Evolutionary conservation across 2,329 filamentous ascomycete species (phyloP).

Genomic region (Fusarium buxicola): DNA sequence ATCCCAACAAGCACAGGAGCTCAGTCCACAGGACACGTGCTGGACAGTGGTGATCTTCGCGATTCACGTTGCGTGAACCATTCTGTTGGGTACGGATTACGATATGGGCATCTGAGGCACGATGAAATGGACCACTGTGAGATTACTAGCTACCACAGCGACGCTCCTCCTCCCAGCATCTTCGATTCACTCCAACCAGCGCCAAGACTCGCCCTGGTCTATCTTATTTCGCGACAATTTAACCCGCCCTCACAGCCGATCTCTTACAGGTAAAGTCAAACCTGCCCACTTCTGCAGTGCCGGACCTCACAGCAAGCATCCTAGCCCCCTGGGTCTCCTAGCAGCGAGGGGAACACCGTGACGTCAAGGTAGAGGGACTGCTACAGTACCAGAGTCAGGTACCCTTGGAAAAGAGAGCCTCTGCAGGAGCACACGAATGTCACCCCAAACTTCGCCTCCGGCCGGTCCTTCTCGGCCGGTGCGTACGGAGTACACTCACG

Average conservation of each 20-base stretch:
- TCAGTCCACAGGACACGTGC: slow-evolving; percentile 39
- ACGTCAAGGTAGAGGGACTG: slow-evolving; percentile 20
- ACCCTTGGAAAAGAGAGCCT: slow-evolving; percentile 15
- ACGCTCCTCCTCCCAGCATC: slow-evolving; percentile 30
- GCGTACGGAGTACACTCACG: slow-evolving; percentile 34
- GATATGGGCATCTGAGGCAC: slow-evolving; percentile 13
- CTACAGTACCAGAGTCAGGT: slow-evolving; percentile 1
- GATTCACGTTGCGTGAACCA: slow-evolving; percentile 33
- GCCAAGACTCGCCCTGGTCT: slow-evolving; percentile 29
- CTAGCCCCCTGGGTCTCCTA: slow-evolving; percentile 9
- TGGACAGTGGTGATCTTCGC: slow-evolving; percentile 33
- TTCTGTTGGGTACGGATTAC: slow-evolving; percentile 24
- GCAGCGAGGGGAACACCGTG: slow-evolving; percentile 11
- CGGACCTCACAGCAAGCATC: slow-evolving; percentile 13
- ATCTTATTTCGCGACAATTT: slow-evolving; percentile 20
- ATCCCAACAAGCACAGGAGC: slow-evolving; percentile 16
- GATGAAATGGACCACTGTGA: slow-evolving; percentile 20
- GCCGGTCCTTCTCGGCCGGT: slow-evolving; percentile 41
- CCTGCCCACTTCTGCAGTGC: slow-evolving; percentile 24
- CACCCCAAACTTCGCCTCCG: slow-evolving; percentile 28
- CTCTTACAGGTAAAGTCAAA: slow-evolving; percentile 6
- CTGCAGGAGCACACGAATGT: slow-evolving; percentile 18
- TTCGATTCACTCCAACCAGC: background rate
- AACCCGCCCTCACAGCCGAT: slow-evolving; percentile 3
- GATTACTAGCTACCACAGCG: slow-evolving; percentile 11